Conservation (phyloP, 345 rosid species). For the Eucalyptus pauciflora region DNA sequence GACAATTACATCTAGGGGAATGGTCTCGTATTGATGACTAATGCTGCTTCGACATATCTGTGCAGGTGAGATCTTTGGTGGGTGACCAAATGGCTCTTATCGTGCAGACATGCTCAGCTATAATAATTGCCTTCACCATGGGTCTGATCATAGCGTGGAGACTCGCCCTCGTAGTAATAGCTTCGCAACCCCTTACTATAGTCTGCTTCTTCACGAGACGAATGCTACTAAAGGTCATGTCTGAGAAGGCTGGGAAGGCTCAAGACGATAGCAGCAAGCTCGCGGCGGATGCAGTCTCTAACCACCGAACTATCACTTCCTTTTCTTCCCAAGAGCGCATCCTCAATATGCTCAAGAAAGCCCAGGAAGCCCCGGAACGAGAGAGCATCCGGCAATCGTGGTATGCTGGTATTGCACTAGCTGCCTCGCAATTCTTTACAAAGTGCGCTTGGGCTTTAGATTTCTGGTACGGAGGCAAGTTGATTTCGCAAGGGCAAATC, state of each 20-base stretch:
- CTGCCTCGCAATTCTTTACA: conserved; percentile 28
- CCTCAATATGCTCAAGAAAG: conserved; percentile 34
- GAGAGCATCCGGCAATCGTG: conserved; percentile 51
- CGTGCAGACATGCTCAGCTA: conserved; percentile 42
- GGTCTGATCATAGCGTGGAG: conserved; percentile 59
- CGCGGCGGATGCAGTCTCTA: conserved; percentile 49
- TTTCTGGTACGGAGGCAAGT: conserved; percentile 69
- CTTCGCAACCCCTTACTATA: conserved; percentile 34
- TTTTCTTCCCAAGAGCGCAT: conserved; percentile 61
- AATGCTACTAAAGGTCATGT: conserved; percentile 29
- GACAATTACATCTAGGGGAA: too few relatives aligned
- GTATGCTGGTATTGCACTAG: conserved; percentile 51
- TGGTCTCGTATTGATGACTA: too few relatives aligned
- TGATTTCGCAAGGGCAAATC: conserved; percentile 36
- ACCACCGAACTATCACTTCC: conserved; percentile 47
- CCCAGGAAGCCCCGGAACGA: conserved; percentile 33
- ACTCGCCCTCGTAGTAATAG: conserved; percentile 62
- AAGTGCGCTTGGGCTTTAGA: conserved; percentile 41
- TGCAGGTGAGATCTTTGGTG: conserved; percentile 33
- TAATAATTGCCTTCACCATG: conserved; percentile 50
- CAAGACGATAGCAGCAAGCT: conserved; percentile 54
- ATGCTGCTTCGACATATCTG: not conserved
- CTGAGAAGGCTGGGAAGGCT: conserved; percentile 38
- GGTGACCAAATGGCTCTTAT: conserved; percentile 48
- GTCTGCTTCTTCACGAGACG: conserved; percentile 28